These are phyloP conservation scores for Gillenia trifoliata DNA, from an alignment of 306 rosid genomes.

Conservation along the genomic window DNA sequence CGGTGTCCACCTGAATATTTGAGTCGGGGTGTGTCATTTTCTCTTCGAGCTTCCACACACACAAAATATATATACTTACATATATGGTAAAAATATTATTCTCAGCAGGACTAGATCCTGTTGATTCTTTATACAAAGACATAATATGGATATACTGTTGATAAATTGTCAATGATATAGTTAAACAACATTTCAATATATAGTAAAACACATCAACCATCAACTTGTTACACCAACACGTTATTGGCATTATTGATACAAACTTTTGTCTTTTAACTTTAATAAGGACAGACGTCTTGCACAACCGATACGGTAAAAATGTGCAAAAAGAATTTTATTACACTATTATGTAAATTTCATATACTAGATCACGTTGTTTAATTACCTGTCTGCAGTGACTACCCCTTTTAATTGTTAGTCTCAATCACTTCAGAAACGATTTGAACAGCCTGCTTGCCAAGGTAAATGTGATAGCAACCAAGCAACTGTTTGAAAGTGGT, in stretches of 20 bases:
- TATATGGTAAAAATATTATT: not conserved
- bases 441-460: not conserved
- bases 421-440: not conserved
- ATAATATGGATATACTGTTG: too few relatives aligned
- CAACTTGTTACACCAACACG: too few relatives aligned
- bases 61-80: not conserved
- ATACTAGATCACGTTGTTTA: not conserved
- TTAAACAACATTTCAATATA: too few relatives aligned
- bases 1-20: too few relatives aligned
- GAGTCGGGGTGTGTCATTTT: too few relatives aligned
- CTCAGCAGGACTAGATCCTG: too few relatives aligned
- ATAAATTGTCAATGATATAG: too few relatives aligned
- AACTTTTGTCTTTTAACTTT: too few relatives aligned
- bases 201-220: too few relatives aligned
- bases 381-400: not conserved
- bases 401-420: not conserved
- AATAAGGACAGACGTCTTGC: not conserved
- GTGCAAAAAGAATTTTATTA: not conserved
- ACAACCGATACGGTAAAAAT: not conserved
- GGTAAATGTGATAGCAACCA: conserved; percentile 9
- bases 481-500: not conserved
- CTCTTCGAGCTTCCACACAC: not conserved
- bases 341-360: not conserved
- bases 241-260: too few relatives aligned
- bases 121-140: too few relatives aligned